Conservation (phyloP, 148 eudicot genomes). For the Arctostaphylos glauca region DNA sequence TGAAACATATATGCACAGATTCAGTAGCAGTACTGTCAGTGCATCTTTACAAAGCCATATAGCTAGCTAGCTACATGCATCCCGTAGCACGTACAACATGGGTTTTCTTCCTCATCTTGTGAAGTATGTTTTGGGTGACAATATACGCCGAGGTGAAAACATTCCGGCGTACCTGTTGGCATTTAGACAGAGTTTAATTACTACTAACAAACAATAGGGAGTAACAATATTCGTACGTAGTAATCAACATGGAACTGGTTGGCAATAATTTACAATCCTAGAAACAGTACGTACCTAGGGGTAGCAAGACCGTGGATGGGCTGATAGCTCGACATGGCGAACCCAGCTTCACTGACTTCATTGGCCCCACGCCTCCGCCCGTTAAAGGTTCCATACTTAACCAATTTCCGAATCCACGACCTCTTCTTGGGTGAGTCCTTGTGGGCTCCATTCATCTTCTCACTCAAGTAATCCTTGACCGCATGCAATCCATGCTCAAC, state of each 20-base stretch:
- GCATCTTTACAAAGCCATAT: background rate
- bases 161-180: conserved; percentile 27
- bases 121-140: conserved; percentile 40
- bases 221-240: too few relatives aligned
- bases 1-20: too few relatives aligned
- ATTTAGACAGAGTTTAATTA: too few relatives aligned
- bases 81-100: too few relatives aligned
- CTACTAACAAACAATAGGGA: too few relatives aligned
- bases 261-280: too few relatives aligned
- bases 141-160: conserved; percentile 59
- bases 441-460: conserved; percentile 49
- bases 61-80: too few relatives aligned
- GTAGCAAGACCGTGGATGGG: conserved; percentile 54
- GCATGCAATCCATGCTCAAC: conserved; percentile 53
- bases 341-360: conserved; percentile 27
- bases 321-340: conserved; percentile 22
- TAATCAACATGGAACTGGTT: too few relatives aligned
- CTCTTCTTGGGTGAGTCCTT: conserved; percentile 42
- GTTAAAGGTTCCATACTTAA: conserved; percentile 43
- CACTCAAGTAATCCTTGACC: conserved; percentile 54
- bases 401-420: conserved; percentile 55
- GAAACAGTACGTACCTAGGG: conserved; percentile 36
- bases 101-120: conserved; percentile 16
- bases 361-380: conserved; percentile 18
- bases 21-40: background rate